Evolutionary conservation across 176 grass and related monocot species (phyloP), one percentile per base, ranked within the genome.

Genomic region (Paspalum notatum): DNA sequence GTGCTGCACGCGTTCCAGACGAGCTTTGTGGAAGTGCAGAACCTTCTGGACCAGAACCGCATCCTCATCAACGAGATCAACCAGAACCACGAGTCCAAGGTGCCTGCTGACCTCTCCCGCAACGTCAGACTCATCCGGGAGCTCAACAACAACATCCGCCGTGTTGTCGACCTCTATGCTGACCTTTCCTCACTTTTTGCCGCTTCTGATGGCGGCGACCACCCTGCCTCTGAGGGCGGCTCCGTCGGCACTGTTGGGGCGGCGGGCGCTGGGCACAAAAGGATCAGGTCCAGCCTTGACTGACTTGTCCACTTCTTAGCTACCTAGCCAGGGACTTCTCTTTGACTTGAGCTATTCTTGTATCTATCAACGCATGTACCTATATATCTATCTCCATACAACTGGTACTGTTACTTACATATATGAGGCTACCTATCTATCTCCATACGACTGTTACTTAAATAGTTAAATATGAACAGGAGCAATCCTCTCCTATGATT

Each of bases 101-200:
- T 87, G 40, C 89, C 92, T 39, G 89, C 85, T 58, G 85, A 89
- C 64, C 89, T 94, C 16, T 84, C 89, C 51, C 81, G 86, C 64
- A 94, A 94, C 71, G 92, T 91, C 9, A 89, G 89, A 17, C 86
- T 94, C 63, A 94, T 94, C 81, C 41, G 73, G 62, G 92, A 94
- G 90, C 89, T 94, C 80, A 94, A 94, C 92, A 91, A 94, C 86
- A 94, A 94, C 81, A 94, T 94, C 78, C 87, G 92, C 53, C 84
- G 92, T 32, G 89, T 91, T 42, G 92, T 94, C 42, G 92, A 89
- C 81, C 92, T 94, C 62, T 94, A 94, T 15, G 92, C 92, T n/a
- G 87, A 94, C 73, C 86, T 94, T 15, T 94, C 92, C 40, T 82
- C 77, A 14, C 83, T 90, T 51, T 94, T 94, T 49, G 76, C 92